These are phyloP conservation scores for Echites panduratus DNA, from an alignment of 257 asterid species.

Conservation along the genomic window DNA sequence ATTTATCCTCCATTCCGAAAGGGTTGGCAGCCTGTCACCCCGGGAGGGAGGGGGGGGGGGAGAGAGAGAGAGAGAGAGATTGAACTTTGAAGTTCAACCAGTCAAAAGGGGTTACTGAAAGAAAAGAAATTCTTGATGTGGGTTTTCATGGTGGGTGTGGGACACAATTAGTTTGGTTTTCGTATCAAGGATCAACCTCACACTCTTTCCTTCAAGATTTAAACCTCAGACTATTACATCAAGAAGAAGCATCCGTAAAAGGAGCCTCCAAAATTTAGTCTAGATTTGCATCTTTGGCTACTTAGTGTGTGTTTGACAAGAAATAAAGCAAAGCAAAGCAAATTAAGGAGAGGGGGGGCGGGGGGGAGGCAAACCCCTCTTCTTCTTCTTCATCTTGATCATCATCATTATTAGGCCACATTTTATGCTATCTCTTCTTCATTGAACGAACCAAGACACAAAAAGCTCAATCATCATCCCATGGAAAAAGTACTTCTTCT, in stretches of 20 bases:
- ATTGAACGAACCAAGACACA: constrained; percentile 17
- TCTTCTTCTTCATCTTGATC: constrained; percentile 11
- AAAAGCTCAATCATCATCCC: constrained; percentile 16
- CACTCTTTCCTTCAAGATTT: neutral
- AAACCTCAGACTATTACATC: constrained; percentile 1
- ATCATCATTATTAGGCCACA: neutral
- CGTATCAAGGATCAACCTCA: constrained; percentile 7
- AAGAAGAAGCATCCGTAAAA: constrained; percentile 18
- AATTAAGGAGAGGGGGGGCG: too few relatives aligned
- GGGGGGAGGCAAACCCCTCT: neutral
- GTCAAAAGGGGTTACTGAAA: constrained; percentile 26
- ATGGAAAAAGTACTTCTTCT: neutral
- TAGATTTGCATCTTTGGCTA: neutral
- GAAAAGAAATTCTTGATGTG: constrained; percentile 12
- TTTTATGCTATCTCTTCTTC: constrained; percentile 1
- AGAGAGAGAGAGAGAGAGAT: neutral
- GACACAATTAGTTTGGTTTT: neutral
- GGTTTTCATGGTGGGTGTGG: constrained; percentile 25
- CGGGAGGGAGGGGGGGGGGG: too few relatives aligned
- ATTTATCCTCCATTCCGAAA: too few relatives aligned
- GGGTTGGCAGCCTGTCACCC: constrained; percentile 3
- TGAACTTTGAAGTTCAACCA: constrained; percentile 19
- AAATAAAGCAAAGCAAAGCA: constrained; percentile 24
- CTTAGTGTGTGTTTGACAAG: constrained; percentile 19
- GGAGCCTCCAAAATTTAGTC: constrained; percentile 15